These are phyloP conservation scores for Aspergillus uvarum DNA, from an alignment of 2,329 filamentous ascomycete species.

Conservation along the genomic window DNA sequence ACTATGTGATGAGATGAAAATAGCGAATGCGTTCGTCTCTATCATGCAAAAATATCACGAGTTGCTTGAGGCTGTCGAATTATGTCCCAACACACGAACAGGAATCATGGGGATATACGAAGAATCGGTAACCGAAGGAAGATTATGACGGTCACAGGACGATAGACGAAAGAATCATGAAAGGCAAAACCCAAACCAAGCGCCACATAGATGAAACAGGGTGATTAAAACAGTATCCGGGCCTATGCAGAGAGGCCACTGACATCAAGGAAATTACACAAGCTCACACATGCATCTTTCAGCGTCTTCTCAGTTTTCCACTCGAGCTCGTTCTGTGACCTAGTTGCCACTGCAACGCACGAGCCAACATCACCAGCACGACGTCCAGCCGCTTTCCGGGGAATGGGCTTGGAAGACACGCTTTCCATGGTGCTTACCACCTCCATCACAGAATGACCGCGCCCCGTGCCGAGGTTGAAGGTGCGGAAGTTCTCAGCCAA, in stretches of 20 bases:
- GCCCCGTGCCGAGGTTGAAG: constrained; percentile 43
- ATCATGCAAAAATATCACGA: constrained; percentile 5
- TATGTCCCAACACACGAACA: constrained; percentile 1
- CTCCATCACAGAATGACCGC: constrained; percentile 40
- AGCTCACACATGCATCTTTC: constrained; percentile 38
- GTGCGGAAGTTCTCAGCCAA: constrained; percentile 43
- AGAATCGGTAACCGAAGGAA: neutral
- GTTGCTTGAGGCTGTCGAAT: neutral
- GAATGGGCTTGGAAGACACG: constrained; percentile 37
- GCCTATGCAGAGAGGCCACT: constrained; percentile 30
- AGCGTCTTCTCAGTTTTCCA: constrained; percentile 42
- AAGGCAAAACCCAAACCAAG: constrained; percentile 1
- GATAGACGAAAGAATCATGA: neutral
- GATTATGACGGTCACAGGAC: neutral
- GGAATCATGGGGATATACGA: neutral
- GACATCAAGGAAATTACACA: constrained; percentile 39
- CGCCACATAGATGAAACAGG: constrained; percentile 8
- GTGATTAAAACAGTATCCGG: constrained; percentile 3
- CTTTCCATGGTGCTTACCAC: constrained; percentile 41
- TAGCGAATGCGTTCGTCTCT: constrained; percentile 1
- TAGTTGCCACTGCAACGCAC: constrained; percentile 38
- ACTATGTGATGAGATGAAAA: neutral
- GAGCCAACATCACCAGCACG: constrained; percentile 42
- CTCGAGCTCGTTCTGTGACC: constrained; percentile 55
- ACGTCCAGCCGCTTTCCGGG: constrained; percentile 32